Percentiles rank a stretch among this genome's conserved stretches.
These are phyloP conservation scores for Cladosporium phlei DNA, from an alignment of 2,329 filamentous ascomycete species.

Conservation along the genomic window DNA sequence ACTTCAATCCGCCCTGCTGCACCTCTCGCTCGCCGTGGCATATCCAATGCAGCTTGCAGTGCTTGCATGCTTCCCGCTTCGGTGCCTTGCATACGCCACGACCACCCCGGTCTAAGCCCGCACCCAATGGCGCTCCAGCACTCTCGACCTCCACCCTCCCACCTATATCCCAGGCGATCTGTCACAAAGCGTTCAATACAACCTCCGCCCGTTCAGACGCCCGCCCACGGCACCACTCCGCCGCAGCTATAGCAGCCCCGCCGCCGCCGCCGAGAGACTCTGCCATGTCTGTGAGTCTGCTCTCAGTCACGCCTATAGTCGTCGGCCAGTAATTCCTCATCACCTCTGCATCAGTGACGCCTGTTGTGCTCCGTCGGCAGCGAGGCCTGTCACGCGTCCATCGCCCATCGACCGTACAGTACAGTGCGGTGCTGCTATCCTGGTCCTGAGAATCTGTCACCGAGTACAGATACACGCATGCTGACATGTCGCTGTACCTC, in stretches of 20 bases:
- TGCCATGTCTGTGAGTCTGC: no score
- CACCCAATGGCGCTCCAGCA: conserved; percentile 12
- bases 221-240: background rate
- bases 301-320: no score
- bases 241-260: conserved; percentile 8
- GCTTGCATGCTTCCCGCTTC: conserved; percentile 2
- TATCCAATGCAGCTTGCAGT: conserved; percentile 9
- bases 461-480: conserved; percentile 21
- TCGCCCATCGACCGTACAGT: no score
- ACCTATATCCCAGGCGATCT: conserved; percentile 13
- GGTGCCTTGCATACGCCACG: conserved; percentile 29
- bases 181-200: conserved; percentile 15
- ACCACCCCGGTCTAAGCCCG: conserved; percentile 7
- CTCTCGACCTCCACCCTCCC: conserved; percentile 11
- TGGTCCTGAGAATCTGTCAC: background rate
- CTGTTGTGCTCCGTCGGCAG: background rate
- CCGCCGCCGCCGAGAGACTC: conserved; percentile 7
- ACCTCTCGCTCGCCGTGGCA: conserved; percentile 8
- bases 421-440: no score
- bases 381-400: conserved; percentile 1
- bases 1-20: no score
- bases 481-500: conserved; percentile 25
- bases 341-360: conserved; percentile 8
- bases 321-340: no score
- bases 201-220: background rate